Evolutionary conservation across 495 filamentous ascomycete species (phyloP), one percentile per base, ranked within the genome.

Genomic region (Pseudoneurospora amorphoporcata): DNA sequence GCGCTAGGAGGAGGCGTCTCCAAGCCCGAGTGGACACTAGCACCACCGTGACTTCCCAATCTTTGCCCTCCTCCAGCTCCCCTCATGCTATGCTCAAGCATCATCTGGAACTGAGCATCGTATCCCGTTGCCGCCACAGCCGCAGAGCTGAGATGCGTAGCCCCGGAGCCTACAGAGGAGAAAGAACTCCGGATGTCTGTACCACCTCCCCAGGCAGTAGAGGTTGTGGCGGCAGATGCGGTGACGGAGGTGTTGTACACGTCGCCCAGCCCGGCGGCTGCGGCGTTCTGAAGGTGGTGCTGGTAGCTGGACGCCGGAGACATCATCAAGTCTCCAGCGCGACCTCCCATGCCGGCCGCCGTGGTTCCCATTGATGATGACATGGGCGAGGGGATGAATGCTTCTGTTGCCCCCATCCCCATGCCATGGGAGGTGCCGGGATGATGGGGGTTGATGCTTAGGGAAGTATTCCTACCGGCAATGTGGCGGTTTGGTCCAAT

Each of bases 241-340:
- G 70, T 29, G 2, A 68, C 71, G 4, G 70, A 29, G 45, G 12
- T 9, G 47, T 32, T 35, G 19, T 72, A 68, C 23, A 80, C 19
- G 3, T 75, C 32, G 42, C 70, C 39, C 8, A 78, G 38, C 10
- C 71, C 72, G 14, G 19, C 69, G 10, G 71, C n/a, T 3, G 43
- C 68, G 6, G 83, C 82, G 45, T 74, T 77, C 35, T 47, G n/a
- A 23, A 84, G 70, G 19, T 85, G 83, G 14, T 85, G 83, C 47
- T 80, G 82, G 69, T 79, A 81, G 12, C 78, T 77, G 3, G 82
- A 80, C 39, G 79, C 83, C 0, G 85, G 84, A 0, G 84, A 84
- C 83, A 86, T 83, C 75, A 82, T 72, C 23, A 72, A 73, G 40
- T 81, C 79, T 32, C 84, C 71, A 2, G 76, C 47, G 3, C 78